A percentile compares a stretch with the other conserved stretches of the same genome.
Conservation (phyloP, 768 basidiomycete species). For the Boletus subparvulus region DNA sequence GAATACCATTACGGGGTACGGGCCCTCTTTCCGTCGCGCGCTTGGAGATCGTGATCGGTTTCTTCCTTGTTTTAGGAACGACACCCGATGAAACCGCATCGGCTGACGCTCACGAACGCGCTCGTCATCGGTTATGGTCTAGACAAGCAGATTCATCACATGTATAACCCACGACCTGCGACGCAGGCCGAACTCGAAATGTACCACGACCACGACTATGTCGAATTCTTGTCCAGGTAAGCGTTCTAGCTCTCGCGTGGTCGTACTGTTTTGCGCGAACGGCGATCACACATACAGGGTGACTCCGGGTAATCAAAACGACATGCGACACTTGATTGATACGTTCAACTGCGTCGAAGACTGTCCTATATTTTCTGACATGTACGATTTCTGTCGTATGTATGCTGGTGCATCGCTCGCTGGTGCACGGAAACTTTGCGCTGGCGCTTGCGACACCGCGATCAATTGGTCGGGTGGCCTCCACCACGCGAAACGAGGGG, state of each 20-base stretch:
- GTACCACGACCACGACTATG: constrained; percentile 94
- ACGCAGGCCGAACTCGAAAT: constrained; percentile 85
- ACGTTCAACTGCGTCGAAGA: constrained; percentile 95
- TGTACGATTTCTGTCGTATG: constrained; percentile 93
- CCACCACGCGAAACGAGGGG: constrained; percentile 96
- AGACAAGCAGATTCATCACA: constrained; percentile 91
- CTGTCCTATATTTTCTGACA: constrained; percentile 92
- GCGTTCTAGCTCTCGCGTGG: constrained; percentile 17
- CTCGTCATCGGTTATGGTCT: constrained; percentile 95
- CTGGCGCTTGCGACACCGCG: constrained; percentile 89
- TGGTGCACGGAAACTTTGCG: constrained; percentile 83
- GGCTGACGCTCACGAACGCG: constrained; percentile 93
- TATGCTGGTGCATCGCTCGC: constrained; percentile 92
- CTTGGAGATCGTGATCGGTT: constrained; percentile 1
- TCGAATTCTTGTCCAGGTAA: constrained; percentile 92
- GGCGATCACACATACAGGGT: constrained; percentile 50
- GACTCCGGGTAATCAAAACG: constrained; percentile 68
- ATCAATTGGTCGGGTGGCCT: constrained; percentile 99
- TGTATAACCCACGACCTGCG: constrained; percentile 86
- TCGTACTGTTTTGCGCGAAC: neutral
- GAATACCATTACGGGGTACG: constrained; percentile 95
- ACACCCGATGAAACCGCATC: constrained; percentile 98
- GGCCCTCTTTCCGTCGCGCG: neutral
- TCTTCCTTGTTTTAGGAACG: constrained; percentile 61
- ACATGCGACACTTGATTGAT: constrained; percentile 77